Evolutionary conservation across 169 alveolate genomes (phyloP).

Genomic region (Besnoitia besnoiti): DNA sequence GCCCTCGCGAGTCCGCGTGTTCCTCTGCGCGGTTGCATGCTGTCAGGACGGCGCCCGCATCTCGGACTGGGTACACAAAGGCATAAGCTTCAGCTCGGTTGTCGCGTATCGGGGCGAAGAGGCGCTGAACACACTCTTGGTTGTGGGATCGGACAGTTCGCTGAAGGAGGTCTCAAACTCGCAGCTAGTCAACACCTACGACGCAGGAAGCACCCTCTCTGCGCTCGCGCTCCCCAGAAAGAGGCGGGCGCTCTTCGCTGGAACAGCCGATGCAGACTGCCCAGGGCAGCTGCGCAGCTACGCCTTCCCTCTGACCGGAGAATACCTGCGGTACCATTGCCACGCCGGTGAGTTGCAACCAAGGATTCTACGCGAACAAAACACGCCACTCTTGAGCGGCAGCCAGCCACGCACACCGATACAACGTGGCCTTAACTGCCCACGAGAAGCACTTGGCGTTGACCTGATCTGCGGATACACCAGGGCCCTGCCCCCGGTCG

Average conservation of each 20-base stretch:
- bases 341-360: constrained; percentile 74
- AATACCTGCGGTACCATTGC: constrained; percentile 83
- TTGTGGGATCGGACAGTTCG: constrained; percentile 78
- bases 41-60: constrained; percentile 37
- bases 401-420: no score
- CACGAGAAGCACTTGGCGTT: no score
- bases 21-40: no score
- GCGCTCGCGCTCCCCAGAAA: constrained; percentile 22
- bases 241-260: constrained; percentile 66
- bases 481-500: no score
- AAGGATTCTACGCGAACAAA: no score
- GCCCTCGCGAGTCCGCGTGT: no score
- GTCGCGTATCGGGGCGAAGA: background rate
- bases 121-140: constrained; percentile 46
- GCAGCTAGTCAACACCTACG: constrained; percentile 35
- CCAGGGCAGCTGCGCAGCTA: constrained; percentile 85
- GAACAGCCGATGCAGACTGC: constrained; percentile 77
- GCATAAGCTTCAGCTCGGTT: constrained; percentile 14
- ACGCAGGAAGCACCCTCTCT: constrained; percentile 27
- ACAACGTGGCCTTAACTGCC: no score
- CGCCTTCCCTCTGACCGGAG: constrained; percentile 80
- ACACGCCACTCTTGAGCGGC: no score
- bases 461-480: no score
- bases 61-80: constrained; percentile 61
- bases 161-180: constrained; percentile 74